A percentile compares a stretch with the other conserved stretches of the same genome.
Conservation (phyloP, 768 basidiomycete species). For the Fomitopsis serialis region DNA sequence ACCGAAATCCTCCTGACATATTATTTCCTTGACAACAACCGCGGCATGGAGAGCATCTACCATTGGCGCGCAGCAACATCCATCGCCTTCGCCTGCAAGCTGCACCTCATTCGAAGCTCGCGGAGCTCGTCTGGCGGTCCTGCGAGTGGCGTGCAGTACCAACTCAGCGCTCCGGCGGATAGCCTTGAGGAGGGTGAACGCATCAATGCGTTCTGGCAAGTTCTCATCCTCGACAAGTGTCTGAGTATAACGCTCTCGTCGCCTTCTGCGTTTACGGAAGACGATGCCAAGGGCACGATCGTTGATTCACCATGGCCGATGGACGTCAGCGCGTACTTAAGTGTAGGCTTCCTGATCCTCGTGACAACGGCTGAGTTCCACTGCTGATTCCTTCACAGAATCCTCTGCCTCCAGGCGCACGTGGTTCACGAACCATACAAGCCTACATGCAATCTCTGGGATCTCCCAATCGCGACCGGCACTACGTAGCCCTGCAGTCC, state of each 20-base stretch:
- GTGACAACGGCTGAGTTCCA: too few relatives aligned
- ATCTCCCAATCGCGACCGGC: slow-evolving; percentile 23
- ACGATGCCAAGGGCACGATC: slow-evolving; percentile 36
- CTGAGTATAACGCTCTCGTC: slow-evolving; percentile 49
- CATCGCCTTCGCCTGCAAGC: slow-evolving; percentile 22
- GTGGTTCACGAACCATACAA: slow-evolving; percentile 37
- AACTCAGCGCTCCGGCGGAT: neutral
- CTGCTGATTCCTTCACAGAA: slow-evolving; percentile 26
- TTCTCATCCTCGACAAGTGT: slow-evolving; percentile 52
- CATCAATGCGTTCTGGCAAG: slow-evolving; percentile 64
- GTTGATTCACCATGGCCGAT: slow-evolving; percentile 38
- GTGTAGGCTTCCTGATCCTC: slow-evolving; percentile 9
- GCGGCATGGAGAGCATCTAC: slow-evolving; percentile 55
- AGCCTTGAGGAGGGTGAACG: slow-evolving; percentile 57
- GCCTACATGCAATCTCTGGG: slow-evolving; percentile 37
- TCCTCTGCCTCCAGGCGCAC: slow-evolving; percentile 30
- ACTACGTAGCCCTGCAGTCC: slow-evolving; percentile 36
- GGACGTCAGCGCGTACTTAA: slow-evolving; percentile 28
- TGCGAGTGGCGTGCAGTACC: neutral
- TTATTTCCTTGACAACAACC: slow-evolving; percentile 58
- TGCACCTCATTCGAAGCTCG: slow-evolving; percentile 22
- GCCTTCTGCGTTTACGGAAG: slow-evolving; percentile 48
- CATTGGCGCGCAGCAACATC: slow-evolving; percentile 39
- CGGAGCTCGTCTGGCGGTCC: neutral
- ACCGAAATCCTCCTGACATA: slow-evolving; percentile 54